phyloP scores from a whole-genome alignment of 1,284 basidiomycete species.

The Ceratobasidium sp. region DNA sequence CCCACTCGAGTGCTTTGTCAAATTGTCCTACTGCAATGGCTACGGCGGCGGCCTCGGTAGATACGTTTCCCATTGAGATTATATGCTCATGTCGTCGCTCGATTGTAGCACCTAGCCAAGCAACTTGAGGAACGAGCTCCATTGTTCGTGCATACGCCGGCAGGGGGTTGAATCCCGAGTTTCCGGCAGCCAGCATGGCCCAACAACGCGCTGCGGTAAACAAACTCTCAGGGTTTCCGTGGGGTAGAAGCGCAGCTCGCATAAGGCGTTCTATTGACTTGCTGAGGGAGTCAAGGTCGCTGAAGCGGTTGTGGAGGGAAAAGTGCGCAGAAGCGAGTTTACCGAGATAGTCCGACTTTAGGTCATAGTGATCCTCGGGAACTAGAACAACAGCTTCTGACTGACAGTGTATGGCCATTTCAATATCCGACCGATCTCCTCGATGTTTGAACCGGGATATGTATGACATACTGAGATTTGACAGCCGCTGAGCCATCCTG shows the following conservation, averaged over 20 bases:
- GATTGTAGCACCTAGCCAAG: neutral
- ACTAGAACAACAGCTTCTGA: neutral
- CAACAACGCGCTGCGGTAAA: neutral
- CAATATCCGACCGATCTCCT: neutral
- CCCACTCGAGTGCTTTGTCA: conserved; percentile 40
- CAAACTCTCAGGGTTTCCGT: neutral
- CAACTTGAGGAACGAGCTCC: neutral
- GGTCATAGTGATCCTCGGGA: neutral
- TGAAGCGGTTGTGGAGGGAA: too few relatives aligned
- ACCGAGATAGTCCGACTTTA: neutral
- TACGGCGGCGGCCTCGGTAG: conserved; percentile 22
- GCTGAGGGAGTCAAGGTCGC: neutral
- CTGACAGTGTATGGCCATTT: neutral
- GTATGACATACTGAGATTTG: neutral
- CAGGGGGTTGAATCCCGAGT: neutral
- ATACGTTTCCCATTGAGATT: neutral
- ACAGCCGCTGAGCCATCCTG: neutral
- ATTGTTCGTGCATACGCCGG: neutral
- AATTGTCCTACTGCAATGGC: conserved; percentile 16
- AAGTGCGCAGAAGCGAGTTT: too few relatives aligned
- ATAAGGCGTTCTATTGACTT: neutral
- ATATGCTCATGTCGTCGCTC: neutral
- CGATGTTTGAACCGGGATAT: neutral
- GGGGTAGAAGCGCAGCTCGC: neutral
- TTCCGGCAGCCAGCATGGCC: neutral